These are phyloP conservation scores for Neonectria faginata DNA, from an alignment of 2,329 filamentous ascomycete species.

Conservation along the genomic window DNA sequence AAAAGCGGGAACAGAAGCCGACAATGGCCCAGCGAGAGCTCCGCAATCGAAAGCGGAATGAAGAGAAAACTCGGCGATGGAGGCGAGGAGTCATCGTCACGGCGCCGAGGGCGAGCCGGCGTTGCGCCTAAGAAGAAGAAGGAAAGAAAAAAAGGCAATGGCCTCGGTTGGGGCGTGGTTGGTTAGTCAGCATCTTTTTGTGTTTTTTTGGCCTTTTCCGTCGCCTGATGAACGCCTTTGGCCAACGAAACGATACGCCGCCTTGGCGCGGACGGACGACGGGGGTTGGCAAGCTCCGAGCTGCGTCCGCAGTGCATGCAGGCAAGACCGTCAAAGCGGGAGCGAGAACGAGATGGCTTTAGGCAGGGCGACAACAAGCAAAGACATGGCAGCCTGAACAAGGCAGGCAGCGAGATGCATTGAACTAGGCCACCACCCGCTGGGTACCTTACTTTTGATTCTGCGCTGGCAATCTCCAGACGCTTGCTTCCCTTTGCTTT, in stretches of 20 bases:
- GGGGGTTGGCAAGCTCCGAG: constrained; percentile 13
- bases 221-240: background rate
- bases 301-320: background rate
- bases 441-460: background rate
- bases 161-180: background rate
- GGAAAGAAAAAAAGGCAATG: background rate
- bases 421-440: no score
- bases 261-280: constrained; percentile 4
- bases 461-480: background rate
- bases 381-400: background rate
- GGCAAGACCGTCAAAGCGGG: background rate
- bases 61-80: constrained; percentile 5
- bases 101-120: background rate
- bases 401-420: no score
- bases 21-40: background rate
- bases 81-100: constrained; percentile 3
- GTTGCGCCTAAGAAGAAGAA: background rate
- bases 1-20: constrained; percentile 1
- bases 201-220: background rate
- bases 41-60: background rate
- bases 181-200: background rate
- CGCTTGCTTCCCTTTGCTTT: background rate
- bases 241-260: constrained; percentile 5
- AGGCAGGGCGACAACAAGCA: background rate
- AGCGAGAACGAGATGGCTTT: background rate